Conservation (phyloP, 495 filamentous ascomycete species). For the Trichocladium antarcticum region DNA sequence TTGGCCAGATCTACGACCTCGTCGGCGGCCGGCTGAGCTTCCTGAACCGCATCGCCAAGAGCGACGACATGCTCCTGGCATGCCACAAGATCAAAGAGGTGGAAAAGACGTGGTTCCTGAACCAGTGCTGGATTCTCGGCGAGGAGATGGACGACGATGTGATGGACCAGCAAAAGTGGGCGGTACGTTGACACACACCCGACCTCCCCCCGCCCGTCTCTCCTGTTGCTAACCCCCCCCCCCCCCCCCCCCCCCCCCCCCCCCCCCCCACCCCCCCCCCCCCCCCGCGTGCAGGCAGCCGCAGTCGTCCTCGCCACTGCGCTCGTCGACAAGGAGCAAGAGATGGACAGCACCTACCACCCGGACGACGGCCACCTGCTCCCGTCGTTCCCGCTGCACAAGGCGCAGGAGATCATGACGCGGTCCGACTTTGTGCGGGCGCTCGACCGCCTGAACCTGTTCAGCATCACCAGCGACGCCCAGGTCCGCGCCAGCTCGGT, state of each 20-base stretch:
- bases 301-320: conserved; percentile 90
- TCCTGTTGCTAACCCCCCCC: neutral
- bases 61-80: conserved; percentile 59
- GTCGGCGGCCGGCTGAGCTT: conserved; percentile 82
- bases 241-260: neutral
- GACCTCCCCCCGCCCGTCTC: neutral
- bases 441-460: conserved; percentile 88
- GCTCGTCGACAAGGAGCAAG: conserved; percentile 68
- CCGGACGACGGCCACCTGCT: conserved; percentile 60
- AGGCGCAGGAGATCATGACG: conserved; percentile 84
- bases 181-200: conserved; percentile 48
- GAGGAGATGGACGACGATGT: conserved; percentile 95
- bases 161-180: conserved; percentile 97
- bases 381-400: conserved; percentile 70
- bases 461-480: conserved; percentile 81
- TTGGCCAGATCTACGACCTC: conserved; percentile 68
- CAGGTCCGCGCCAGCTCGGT: conserved; percentile 89
- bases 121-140: conserved; percentile 90
- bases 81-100: conserved; percentile 66
- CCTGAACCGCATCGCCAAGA: conserved; percentile 76
- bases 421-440: conserved; percentile 85
- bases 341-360: conserved; percentile 53
- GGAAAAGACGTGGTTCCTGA: conserved; percentile 91
- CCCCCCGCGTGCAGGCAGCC: conserved; percentile 45
- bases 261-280: neutral